These are phyloP conservation scores for Canariomyces notabilis DNA, from an alignment of 2,329 filamentous ascomycete species.

Conservation along the genomic window DNA sequence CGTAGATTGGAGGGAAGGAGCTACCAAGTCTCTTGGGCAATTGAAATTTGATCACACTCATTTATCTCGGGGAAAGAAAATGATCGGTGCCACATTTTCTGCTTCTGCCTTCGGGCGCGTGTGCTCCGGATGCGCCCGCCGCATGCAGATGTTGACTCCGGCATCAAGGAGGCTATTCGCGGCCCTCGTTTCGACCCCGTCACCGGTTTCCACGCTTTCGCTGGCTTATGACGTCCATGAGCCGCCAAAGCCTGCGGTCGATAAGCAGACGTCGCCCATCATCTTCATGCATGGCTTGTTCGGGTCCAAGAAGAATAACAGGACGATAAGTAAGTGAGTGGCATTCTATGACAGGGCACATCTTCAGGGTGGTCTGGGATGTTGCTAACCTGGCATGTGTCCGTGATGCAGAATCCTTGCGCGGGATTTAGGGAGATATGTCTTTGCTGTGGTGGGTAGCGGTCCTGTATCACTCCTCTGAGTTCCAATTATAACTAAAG, in stretches of 20 bases:
- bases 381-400: neutral
- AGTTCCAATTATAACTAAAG: conserved; percentile 11
- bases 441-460: conserved; percentile 70
- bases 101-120: neutral
- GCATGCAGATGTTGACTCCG: conserved; percentile 1
- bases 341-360: neutral
- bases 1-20: too few relatives aligned
- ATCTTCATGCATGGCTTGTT: conserved; percentile 90
- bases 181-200: neutral
- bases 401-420: conserved; percentile 46
- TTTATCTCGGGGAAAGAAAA: neutral
- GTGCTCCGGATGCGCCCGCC: neutral
- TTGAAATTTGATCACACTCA: neutral
- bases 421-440: conserved; percentile 69
- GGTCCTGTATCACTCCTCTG: neutral
- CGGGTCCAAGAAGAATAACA: conserved; percentile 91
- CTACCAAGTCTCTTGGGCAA: too few relatives aligned
- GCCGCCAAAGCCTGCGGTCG: conserved; percentile 43
- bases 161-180: conserved; percentile 8
- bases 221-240: conserved; percentile 65
- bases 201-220: conserved; percentile 26
- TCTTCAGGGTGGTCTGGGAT: neutral
- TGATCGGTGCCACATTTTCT: conserved; percentile 3
- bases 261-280: conserved; percentile 55
- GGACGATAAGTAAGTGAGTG: conserved; percentile 86